These are phyloP conservation scores for Dictyostelium firmibasis DNA, from an alignment of 78 protist genomes.

Conservation along the genomic window DNA sequence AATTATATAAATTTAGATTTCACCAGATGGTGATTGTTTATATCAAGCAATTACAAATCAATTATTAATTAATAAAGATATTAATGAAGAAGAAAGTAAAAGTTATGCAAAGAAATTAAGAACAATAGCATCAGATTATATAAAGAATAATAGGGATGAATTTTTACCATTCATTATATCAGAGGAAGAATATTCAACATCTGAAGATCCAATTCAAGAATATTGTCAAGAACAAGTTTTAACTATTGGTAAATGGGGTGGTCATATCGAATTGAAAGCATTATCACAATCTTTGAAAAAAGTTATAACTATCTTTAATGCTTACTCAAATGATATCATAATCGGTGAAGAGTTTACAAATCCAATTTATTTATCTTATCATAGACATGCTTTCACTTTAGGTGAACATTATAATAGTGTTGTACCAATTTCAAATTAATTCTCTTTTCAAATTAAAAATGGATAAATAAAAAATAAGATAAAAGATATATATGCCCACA, in stretches of 20 bases:
- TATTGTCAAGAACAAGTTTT: constrained; percentile 66
- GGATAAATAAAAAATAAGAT: neutral
- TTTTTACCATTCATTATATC: constrained; percentile 56
- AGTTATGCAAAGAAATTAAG: constrained; percentile 46
- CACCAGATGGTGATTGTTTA: constrained; percentile 81
- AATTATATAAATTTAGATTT: constrained; percentile 9
- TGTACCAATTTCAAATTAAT: constrained; percentile 25
- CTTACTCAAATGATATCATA: constrained; percentile 49
- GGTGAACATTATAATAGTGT: constrained; percentile 83
- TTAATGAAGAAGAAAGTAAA: constrained; percentile 15
- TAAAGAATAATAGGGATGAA: constrained; percentile 40
- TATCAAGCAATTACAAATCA: constrained; percentile 72
- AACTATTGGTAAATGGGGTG: constrained; percentile 77
- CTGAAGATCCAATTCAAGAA: constrained; percentile 37
- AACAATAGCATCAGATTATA: constrained; percentile 44
- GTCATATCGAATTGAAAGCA: constrained; percentile 75
- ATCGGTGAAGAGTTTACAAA: constrained; percentile 65
- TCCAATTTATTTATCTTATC: constrained; percentile 51
- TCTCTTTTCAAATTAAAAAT: too few relatives aligned
- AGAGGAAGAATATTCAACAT: constrained; percentile 30
- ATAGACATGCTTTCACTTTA: constrained; percentile 65
- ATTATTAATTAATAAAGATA: constrained; percentile 12
- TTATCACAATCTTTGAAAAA: constrained; percentile 44
- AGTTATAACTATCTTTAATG: constrained; percentile 41
- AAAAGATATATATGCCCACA: too few relatives aligned